These are phyloP conservation scores for Trichoderma aggressivum DNA, from an alignment of 2,329 filamentous ascomycete species.

Conservation along the genomic window DNA sequence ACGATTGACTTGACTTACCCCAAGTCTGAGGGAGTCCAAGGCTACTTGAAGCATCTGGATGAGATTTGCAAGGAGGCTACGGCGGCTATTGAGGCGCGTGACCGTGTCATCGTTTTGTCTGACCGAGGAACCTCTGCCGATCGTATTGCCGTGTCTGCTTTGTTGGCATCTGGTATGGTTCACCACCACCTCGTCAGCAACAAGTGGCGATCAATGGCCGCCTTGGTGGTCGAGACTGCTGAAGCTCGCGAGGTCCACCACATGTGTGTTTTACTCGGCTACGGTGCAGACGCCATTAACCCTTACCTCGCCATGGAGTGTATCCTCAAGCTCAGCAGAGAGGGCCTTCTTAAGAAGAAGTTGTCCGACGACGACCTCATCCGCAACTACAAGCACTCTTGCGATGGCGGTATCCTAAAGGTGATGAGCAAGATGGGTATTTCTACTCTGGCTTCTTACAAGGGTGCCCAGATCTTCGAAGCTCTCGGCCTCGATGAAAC, in stretches of 20 bases:
- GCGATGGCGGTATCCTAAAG: constrained; percentile 93
- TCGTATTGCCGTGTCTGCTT: constrained; percentile 79
- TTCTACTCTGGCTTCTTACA: constrained; percentile 92
- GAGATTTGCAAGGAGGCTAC: constrained; percentile 82
- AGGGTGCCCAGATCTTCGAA: constrained; percentile 97
- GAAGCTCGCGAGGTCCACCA: constrained; percentile 97
- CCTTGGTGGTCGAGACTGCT: constrained; percentile 84
- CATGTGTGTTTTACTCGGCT: constrained; percentile 96
- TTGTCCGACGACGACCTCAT: constrained; percentile 78
- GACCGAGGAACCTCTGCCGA: constrained; percentile 82
- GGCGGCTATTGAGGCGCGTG: constrained; percentile 74
- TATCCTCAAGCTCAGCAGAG: constrained; percentile 92
- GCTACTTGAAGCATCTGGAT: constrained; percentile 85
- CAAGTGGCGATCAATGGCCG: constrained; percentile 88
- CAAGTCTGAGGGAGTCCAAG: constrained; percentile 75
- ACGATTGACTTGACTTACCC: constrained; percentile 91
- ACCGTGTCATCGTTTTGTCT: constrained; percentile 85
- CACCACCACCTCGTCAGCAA: constrained; percentile 94
- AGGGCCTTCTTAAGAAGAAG: constrained; percentile 89
- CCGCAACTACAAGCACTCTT: constrained; percentile 94
- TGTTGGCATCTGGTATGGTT: constrained; percentile 87
- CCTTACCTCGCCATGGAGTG: constrained; percentile 95
- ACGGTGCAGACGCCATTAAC: constrained; percentile 91
- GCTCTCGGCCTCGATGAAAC: constrained; percentile 88
- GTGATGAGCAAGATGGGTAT: constrained; percentile 99